Evolutionary conservation across 1,139 yeast genomes (phyloP).

Genomic region (Sugiyamaella japonica): DNA sequence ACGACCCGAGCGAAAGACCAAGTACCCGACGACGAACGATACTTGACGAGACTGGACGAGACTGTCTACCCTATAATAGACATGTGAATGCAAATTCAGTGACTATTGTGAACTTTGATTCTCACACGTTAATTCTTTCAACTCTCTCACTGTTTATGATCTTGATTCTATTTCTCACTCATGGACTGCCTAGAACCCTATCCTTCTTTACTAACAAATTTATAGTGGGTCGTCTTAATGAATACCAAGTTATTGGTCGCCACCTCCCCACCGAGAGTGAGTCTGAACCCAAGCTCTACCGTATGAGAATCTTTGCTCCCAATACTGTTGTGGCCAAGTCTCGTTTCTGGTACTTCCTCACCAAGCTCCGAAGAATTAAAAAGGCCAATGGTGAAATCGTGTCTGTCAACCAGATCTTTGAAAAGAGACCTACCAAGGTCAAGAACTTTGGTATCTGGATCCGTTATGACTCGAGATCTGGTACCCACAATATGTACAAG

Average conservation of each 20-base stretch:
- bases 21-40: too few species aligned
- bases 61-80: too few species aligned
- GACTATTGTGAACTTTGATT: too few species aligned
- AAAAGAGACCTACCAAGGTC: slow-evolving; percentile 97
- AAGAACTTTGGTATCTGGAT: slow-evolving; percentile 99
- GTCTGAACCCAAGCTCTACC: slow-evolving; percentile 99
- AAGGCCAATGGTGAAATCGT: slow-evolving; percentile 99
- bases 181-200: not conserved
- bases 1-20: too few species aligned
- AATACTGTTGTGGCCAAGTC: slow-evolving; percentile 99
- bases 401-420: slow-evolving; percentile 85
- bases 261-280: slow-evolving; percentile 98
- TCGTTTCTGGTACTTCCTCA: slow-evolving; percentile 99
- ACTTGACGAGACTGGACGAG: too few species aligned
- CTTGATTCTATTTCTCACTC: not conserved
- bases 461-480: slow-evolving; percentile 99
- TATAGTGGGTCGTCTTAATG: slow-evolving; percentile 73
- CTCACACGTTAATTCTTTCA: too few species aligned
- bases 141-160: not conserved
- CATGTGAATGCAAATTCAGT: too few species aligned
- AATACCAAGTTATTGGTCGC: slow-evolving; percentile 99
- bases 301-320: slow-evolving; percentile 99
- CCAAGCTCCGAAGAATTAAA: slow-evolving; percentile 99
- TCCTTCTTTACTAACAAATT: slow-evolving; percentile 10
- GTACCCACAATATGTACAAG: slow-evolving; percentile 99